Evolutionary conservation across 768 basidiomycete genomes (phyloP).

Genomic region (Suillus variegatus): DNA sequence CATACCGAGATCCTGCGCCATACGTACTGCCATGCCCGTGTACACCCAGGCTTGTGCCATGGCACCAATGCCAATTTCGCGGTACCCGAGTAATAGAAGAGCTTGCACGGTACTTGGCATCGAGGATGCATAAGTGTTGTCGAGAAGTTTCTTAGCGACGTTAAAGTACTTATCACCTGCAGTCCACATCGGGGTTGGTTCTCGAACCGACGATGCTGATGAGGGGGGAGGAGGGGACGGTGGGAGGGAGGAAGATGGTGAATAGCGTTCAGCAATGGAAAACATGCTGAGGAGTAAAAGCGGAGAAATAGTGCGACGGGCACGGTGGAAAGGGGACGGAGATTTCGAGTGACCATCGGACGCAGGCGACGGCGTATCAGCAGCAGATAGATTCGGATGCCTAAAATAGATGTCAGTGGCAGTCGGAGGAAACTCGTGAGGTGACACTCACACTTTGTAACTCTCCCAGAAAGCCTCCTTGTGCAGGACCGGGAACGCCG

Average conservation of each 20-base stretch:
- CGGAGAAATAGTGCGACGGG: slow-evolving; percentile 52
- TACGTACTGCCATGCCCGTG: slow-evolving; percentile 86
- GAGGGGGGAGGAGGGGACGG: slow-evolving; percentile 31
- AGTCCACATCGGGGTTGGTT: slow-evolving; percentile 70
- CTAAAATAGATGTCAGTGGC: slow-evolving; percentile 15
- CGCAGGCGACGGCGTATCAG: slow-evolving; percentile 34
- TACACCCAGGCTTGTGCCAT: slow-evolving; percentile 91
- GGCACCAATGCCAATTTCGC: slow-evolving; percentile 85
- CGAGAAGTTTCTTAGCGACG: slow-evolving; percentile 65
- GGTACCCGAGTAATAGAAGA: slow-evolving; percentile 76
- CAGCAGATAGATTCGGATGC: slow-evolving; percentile 23
- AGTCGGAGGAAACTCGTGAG: not conserved
- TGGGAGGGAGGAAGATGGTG: slow-evolving; percentile 29
- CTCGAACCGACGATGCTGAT: slow-evolving; percentile 37
- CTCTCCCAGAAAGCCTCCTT: slow-evolving; percentile 68
- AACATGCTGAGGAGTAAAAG: slow-evolving; percentile 84
- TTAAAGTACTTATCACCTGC: slow-evolving; percentile 76
- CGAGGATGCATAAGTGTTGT: slow-evolving; percentile 68
- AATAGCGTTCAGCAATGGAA: slow-evolving; percentile 77
- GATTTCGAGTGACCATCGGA: slow-evolving; percentile 23
- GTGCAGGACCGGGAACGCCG: slow-evolving; percentile 75
- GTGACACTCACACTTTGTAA: slow-evolving; percentile 42
- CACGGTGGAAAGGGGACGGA: slow-evolving; percentile 40
- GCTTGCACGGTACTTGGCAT: slow-evolving; percentile 77
- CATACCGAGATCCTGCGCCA: slow-evolving; percentile 89